phyloP scores from a whole-genome alignment of 2,329 filamentous ascomycete species.

The Raffaelea ambrosiae region DNA sequence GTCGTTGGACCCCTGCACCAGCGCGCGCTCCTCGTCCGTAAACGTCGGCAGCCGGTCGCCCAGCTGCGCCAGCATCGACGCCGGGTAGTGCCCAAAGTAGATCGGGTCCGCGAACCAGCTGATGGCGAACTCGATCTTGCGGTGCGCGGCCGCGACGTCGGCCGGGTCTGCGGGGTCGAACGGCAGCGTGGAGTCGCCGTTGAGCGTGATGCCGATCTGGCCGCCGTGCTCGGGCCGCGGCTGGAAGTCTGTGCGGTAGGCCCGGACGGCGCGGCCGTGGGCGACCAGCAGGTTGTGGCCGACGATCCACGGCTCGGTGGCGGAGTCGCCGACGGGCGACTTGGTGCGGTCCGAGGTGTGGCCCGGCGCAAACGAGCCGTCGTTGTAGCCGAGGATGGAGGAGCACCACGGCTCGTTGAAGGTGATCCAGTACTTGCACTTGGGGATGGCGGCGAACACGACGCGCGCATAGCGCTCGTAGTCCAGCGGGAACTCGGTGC shows the following conservation, averaged over 20 bases:
- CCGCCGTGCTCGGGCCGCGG: slow-evolving; percentile 51
- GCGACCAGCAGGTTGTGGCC: slow-evolving; percentile 75
- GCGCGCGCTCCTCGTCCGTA: slow-evolving; percentile 59
- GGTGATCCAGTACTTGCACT: slow-evolving; percentile 82
- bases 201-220: slow-evolving; percentile 80
- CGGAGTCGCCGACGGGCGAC: slow-evolving; percentile 63
- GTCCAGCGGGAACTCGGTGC: slow-evolving; percentile 73
- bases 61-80: slow-evolving; percentile 73
- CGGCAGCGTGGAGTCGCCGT: slow-evolving; percentile 75
- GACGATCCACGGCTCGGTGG: slow-evolving; percentile 72
- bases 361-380: slow-evolving; percentile 74
- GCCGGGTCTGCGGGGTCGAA: slow-evolving; percentile 70
- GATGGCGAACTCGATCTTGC: slow-evolving; percentile 82
- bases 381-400: slow-evolving; percentile 70
- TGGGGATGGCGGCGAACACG: slow-evolving; percentile 64
- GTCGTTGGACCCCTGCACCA: slow-evolving; percentile 83
- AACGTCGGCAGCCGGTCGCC: slow-evolving; percentile 69
- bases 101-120: slow-evolving; percentile 84
- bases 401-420: slow-evolving; percentile 89
- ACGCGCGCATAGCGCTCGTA: slow-evolving; percentile 71
- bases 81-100: slow-evolving; percentile 77
- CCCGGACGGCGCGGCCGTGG: slow-evolving; percentile 72
- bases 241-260: slow-evolving; percentile 78
- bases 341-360: slow-evolving; percentile 66
- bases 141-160: slow-evolving; percentile 67